A percentile compares a stretch with the other conserved stretches of the same genome.
Conservation (phyloP, 371 early-diverging fungal species). For the Neoconidiobolus thromboides region DNA sequence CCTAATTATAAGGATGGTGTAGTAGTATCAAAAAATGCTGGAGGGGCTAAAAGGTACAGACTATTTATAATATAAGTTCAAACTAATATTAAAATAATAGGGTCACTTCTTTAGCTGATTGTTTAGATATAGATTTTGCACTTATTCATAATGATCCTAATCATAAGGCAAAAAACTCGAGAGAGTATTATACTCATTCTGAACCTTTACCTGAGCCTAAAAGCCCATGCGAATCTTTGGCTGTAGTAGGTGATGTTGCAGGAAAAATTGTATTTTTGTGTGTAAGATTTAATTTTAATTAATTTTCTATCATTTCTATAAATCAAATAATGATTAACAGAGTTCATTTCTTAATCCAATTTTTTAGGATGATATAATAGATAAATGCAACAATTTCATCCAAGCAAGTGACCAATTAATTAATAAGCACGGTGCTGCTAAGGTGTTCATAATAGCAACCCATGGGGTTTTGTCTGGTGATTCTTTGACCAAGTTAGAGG, state of each 20-base stretch:
- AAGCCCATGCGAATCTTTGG: conserved; percentile 14
- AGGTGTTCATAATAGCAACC: conserved; percentile 81
- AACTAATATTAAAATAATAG: conserved; percentile 15
- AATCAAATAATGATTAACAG: too few species aligned
- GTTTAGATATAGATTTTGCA: conserved; percentile 83
- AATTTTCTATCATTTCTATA: background rate
- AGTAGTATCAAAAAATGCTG: conserved; percentile 92
- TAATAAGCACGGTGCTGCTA: conserved; percentile 62
- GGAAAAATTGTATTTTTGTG: conserved; percentile 74
- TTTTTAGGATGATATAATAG: conserved; percentile 74
- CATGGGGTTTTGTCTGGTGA: conserved; percentile 85
- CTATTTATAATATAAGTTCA: background rate
- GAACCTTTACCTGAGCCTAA: background rate
- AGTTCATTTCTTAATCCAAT: too few species aligned
- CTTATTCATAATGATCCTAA: conserved; percentile 80
- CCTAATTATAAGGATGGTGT: conserved; percentile 60
- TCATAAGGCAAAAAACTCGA: conserved; percentile 11
- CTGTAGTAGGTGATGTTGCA: conserved; percentile 85
- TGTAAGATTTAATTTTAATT: conserved; percentile 20
- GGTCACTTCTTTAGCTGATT: conserved; percentile 89
- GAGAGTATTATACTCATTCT: background rate
- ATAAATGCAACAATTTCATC: conserved; percentile 67
- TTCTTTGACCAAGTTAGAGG: conserved; percentile 63
- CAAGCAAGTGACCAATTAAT: conserved; percentile 78
- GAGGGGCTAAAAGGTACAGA: conserved; percentile 79